A percentile compares a stretch with the other conserved stretches of the same genome.
Evolutionary conservation across 2,329 filamentous ascomycete genomes (phyloP).

Genomic region (Pseudocercospora pini-densiflorae): DNA sequence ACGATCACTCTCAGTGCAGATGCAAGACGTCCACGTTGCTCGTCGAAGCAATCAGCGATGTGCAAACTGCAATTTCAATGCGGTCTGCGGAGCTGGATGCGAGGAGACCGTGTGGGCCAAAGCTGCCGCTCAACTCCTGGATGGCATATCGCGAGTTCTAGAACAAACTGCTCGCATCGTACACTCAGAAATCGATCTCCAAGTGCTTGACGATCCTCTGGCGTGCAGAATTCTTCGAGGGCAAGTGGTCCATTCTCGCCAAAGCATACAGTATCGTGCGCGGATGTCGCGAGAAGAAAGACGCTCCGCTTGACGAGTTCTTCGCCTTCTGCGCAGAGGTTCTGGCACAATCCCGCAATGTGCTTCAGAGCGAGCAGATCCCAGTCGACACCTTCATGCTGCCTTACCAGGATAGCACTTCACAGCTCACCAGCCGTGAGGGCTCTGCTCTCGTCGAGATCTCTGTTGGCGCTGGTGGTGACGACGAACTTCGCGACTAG

Average conservation of each 20-base stretch:
- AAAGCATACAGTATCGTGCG: slow-evolving; percentile 62
- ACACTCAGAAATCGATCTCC: slow-evolving; percentile 58
- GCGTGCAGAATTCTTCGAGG: slow-evolving; percentile 52
- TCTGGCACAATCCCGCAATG: neutral
- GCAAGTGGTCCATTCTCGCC: slow-evolving; percentile 47
- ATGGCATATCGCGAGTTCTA: slow-evolving; percentile 28
- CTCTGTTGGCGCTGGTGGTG: slow-evolving; percentile 11
- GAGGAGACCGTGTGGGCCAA: neutral
- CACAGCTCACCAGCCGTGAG: slow-evolving; percentile 20
- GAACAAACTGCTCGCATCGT: slow-evolving; percentile 21
- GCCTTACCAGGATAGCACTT: slow-evolving; percentile 24
- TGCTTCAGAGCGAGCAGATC: slow-evolving; percentile 53
- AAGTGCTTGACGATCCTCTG: slow-evolving; percentile 56
- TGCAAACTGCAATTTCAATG: no score
- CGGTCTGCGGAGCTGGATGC: no score
- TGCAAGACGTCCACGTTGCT: neutral
- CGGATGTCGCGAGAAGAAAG: slow-evolving; percentile 54
- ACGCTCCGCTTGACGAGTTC: slow-evolving; percentile 54
- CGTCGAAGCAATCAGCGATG: no score
- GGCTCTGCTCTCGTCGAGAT: slow-evolving; percentile 3
- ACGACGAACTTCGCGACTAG: slow-evolving; percentile 1
- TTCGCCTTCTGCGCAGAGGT: slow-evolving; percentile 49
- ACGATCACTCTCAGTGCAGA: slow-evolving; percentile 24
- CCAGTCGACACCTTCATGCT: slow-evolving; percentile 42
- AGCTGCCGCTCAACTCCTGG: slow-evolving; percentile 24